Evolutionary conservation across 768 basidiomycete genomes (phyloP), one percentile per base, ranked within the genome.

Genomic region (Lentinus brumalis): DNA sequence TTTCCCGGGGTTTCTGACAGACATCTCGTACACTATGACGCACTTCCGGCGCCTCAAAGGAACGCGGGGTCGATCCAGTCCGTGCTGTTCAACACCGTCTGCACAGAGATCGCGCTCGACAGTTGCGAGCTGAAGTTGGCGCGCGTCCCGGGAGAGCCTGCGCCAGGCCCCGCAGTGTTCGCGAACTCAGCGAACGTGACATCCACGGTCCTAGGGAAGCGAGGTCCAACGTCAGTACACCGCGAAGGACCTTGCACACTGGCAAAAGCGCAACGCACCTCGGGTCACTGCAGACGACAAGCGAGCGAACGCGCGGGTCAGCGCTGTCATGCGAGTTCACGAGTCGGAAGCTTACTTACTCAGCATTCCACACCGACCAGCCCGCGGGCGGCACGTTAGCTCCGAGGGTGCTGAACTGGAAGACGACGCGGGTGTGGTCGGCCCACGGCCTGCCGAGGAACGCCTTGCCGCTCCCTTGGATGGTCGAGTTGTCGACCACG

Each of bases 151-250:
- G 52, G 9, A 29, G 68, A 42, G 29, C 67, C 70, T 1, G 57
- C 51, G 18, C 67, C 70, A 2, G 57, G 60, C 38, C 71, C 71
- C 11, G 71, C n/a, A n/a, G n/a, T 66, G 57, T 71, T 72, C 44
- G 61, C 68, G 62, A 65, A 71, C 65, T 73, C 70, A 38, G 69
- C 72, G 63, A 70, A 71, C 6, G 67, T 65, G 38, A 71, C 67
- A 50, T 71, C 57, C 57, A 69, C 70, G 2, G 72, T 73, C 45
- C 66, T 69, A 32, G 7, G n/a, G 39, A n/a, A 29, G 52, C 39
- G n/a, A 21, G 10, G 29, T 29, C 3, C 11, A n/a, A n/a, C n/a
- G 26, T 15, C 21, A 11, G 47, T 30, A 50, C 5, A 16, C 21
- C 11, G 14, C 21, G 3, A 30, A 11, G 16, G 15, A 35, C 35